phyloP scores from a whole-genome alignment of 495 filamentous ascomycete species.

The Hypoxylon lenormandii region DNA sequence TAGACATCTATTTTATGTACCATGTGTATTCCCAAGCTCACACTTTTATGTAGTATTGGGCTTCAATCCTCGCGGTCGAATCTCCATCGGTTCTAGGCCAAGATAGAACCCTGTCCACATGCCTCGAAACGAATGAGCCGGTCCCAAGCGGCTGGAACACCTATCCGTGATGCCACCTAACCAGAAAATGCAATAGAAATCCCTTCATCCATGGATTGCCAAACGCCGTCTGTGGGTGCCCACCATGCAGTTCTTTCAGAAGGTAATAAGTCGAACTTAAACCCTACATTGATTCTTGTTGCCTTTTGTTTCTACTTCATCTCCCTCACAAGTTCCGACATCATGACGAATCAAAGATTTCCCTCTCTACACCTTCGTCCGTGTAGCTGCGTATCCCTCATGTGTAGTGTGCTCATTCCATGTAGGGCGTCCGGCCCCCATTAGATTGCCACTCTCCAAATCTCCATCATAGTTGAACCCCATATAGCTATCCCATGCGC shows the following conservation, averaged over 20 bases:
- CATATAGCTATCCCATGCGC: slow-evolving; percentile 40
- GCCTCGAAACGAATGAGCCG: slow-evolving; percentile 10
- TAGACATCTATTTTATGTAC: slow-evolving; percentile 31
- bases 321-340: neutral
- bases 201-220: neutral
- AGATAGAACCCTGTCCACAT: slow-evolving; percentile 12
- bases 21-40: slow-evolving; percentile 5
- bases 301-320: neutral
- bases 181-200: slow-evolving; percentile 28
- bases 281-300: neutral
- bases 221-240: slow-evolving; percentile 30
- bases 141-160: neutral
- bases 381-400: neutral
- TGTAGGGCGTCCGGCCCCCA: neutral
- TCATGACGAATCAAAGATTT: neutral
- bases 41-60: slow-evolving; percentile 1
- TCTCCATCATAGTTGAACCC: slow-evolving; percentile 21
- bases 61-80: slow-evolving; percentile 5
- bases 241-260: slow-evolving; percentile 11
- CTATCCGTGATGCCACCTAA: slow-evolving; percentile 19
- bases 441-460: neutral
- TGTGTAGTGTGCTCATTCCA: neutral
- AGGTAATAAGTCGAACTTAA: neutral
- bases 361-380: neutral
- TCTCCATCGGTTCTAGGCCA: slow-evolving; percentile 16